Evolutionary conservation across 495 filamentous ascomycete genomes (phyloP), one percentile per base, ranked within the genome.

Genomic region (Hypoxylon crocopeplum): DNA sequence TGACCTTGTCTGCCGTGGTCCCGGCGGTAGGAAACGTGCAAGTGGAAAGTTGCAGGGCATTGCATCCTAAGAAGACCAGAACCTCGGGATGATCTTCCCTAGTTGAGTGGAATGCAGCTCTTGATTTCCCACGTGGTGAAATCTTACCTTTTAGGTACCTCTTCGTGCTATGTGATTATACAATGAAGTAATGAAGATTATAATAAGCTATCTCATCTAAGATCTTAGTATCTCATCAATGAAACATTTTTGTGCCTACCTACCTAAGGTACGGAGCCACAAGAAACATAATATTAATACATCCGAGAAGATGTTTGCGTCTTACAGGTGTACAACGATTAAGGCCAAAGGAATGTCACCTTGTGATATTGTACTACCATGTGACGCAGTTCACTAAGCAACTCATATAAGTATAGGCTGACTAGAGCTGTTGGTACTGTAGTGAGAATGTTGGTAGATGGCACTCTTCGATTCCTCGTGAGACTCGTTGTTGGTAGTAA

Each of bases 291-390:
- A 46, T 11, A 27, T 34, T 51, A 51, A 51, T 51, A 33, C 32
- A 45, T 38, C 37, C 7, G 45, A 55, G 20, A n/a, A n/a, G 32
- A 5, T 46, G 38, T 34, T 62, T 50, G 42, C 29, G 59, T 63
- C 5, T 63, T 20, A 57, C 24, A 2, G n/a, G 21, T 34, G n/a
- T 21, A 38, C 25, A 29, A 24, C 11, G 34, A 49, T 8, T 5
- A 38, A 34, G 32, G 12, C 3, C 47, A 34, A 46, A 52, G 16
- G 46, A 21, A 4, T 8, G 29, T 49, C 12, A 20, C n/a, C 12
- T 37, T 41, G 20, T 10, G 38, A 46, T 56, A 50, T 36, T 30
- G 42, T 54, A 13, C 38, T 19, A 54, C 48, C 7, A 54, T 45
- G 7, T 38, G n/a, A n/a, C n/a, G n/a, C n/a, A n/a, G n/a, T n/a